A percentile compares a stretch with the other conserved stretches of the same genome.
phyloP scores from a whole-genome alignment of 2,329 filamentous ascomycete genomes.

The Anthostomella pinea region DNA sequence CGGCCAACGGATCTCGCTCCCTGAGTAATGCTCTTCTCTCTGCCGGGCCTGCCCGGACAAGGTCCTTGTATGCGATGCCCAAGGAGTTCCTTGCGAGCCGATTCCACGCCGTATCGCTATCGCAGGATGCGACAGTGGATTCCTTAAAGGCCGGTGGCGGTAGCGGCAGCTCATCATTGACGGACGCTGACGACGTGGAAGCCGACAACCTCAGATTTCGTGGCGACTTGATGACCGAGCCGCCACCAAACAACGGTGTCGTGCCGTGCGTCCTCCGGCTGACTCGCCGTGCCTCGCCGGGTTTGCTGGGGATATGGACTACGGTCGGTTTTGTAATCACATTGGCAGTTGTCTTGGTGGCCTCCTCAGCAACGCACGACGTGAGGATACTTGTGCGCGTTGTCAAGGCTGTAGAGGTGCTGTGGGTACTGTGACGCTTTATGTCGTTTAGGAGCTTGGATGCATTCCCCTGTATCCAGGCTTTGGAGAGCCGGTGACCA shows the following conservation, averaged over 20 bases:
- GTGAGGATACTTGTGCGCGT: slow-evolving; percentile 31
- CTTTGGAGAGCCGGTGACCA: slow-evolving; percentile 26
- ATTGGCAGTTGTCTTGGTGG: slow-evolving; percentile 25
- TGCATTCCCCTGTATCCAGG: slow-evolving; percentile 25
- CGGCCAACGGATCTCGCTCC: slow-evolving; percentile 4
- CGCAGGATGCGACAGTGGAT: slow-evolving; percentile 6
- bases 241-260: slow-evolving; percentile 26
- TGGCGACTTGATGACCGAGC: slow-evolving; percentile 23
- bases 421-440: slow-evolving; percentile 26
- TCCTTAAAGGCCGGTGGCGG: slow-evolving; percentile 11
- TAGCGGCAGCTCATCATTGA: slow-evolving; percentile 4
- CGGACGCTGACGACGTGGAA: slow-evolving; percentile 5
- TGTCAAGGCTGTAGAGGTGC: slow-evolving; percentile 24
- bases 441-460: slow-evolving; percentile 12
- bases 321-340: slow-evolving; percentile 29
- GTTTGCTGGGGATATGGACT: slow-evolving; percentile 31
- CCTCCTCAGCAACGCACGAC: slow-evolving; percentile 25
- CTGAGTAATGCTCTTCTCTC: slow-evolving; percentile 2
- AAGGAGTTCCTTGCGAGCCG: slow-evolving; percentile 24
- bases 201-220: slow-evolving; percentile 20
- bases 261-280: slow-evolving; percentile 26
- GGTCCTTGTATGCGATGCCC: slow-evolving; percentile 29
- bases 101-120: slow-evolving; percentile 26
- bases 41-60: slow-evolving; percentile 19
- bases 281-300: slow-evolving; percentile 27